Percentiles rank a stretch among this genome's conserved stretches.
Evolutionary conservation across 2,329 filamentous ascomycete species (phyloP).

Genomic region (Chaetomium olivaceum): DNA sequence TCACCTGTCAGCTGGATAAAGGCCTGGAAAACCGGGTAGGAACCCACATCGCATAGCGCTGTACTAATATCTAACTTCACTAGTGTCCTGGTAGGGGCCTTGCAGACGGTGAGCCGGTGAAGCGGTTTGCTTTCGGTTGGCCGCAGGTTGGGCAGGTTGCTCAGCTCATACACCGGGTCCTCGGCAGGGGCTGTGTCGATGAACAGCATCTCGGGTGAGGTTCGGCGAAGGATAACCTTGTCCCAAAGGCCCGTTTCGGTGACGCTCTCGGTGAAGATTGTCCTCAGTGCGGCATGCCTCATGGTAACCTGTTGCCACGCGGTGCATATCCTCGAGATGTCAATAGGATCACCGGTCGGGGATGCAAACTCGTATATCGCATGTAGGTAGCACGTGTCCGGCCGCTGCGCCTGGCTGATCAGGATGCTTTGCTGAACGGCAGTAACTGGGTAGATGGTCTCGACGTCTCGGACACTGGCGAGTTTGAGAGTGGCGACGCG

Average conservation of each 20-base stretch:
- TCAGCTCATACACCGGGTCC: conserved; percentile 43
- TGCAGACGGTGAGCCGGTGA: conserved; percentile 54
- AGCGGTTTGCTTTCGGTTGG: conserved; percentile 44
- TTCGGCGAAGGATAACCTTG: conserved; percentile 49
- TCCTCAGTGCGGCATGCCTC: conserved; percentile 49
- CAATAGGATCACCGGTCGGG: conserved; percentile 41
- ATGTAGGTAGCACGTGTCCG: conserved; percentile 47
- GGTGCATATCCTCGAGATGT: conserved; percentile 48
- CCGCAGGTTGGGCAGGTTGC: conserved; percentile 46
- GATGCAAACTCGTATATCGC: conserved; percentile 51
- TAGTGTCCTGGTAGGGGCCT: conserved; percentile 45
- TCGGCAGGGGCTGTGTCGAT: conserved; percentile 48
- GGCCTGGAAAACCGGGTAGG: neutral
- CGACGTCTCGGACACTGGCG: conserved; percentile 47
- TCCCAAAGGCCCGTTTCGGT: conserved; percentile 52
- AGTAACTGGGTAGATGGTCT: conserved; percentile 52
- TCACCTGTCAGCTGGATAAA: conserved; percentile 20
- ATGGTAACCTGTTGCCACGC: conserved; percentile 53
- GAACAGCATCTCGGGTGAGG: conserved; percentile 55
- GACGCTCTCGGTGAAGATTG: conserved; percentile 54
- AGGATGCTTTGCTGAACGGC: conserved; percentile 52
- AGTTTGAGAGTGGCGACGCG: conserved; percentile 46
- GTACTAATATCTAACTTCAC: conserved; percentile 54
- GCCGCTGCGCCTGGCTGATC: conserved; percentile 46
- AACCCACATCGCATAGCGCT: conserved; percentile 49